phyloP scores from a whole-genome alignment of 2,329 filamentous ascomycete species.

The Mycosphaerelloides madeirae region DNA sequence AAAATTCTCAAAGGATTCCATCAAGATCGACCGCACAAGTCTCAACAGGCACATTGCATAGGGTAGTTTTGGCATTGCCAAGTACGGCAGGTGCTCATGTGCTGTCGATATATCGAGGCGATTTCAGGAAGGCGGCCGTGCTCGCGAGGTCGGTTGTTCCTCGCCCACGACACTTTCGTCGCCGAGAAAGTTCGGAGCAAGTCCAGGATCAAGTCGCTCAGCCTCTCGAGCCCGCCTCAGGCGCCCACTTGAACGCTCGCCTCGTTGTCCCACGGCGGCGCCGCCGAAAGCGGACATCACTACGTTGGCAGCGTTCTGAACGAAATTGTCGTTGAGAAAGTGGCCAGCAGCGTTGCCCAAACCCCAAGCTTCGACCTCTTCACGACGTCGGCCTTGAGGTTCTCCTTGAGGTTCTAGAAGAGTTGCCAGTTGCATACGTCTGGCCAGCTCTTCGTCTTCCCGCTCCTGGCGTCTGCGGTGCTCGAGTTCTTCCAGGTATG shows the following conservation, averaged over 20 bases:
- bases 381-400: conserved; percentile 34
- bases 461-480: conserved; percentile 42
- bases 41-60: too few relatives aligned
- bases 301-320: conserved; percentile 31
- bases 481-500: conserved; percentile 36
- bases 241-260: conserved; percentile 29
- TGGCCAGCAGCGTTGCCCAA: conserved; percentile 52
- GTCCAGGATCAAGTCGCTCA: conserved; percentile 18
- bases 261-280: conserved; percentile 27
- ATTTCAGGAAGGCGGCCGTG: not conserved
- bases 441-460: conserved; percentile 48
- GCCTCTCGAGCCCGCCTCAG: conserved; percentile 19
- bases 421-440: conserved; percentile 46
- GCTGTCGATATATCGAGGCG: not conserved
- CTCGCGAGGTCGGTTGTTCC: not conserved
- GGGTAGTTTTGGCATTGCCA: too few relatives aligned
- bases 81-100: too few relatives aligned
- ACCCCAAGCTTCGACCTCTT: conserved; percentile 28
- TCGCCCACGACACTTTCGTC: conserved; percentile 32
- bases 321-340: conserved; percentile 59
- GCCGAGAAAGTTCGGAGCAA: conserved; percentile 32
- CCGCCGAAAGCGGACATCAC: conserved; percentile 32
- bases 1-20: too few relatives aligned
- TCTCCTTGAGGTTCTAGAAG: conserved; percentile 30
- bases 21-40: too few relatives aligned